A percentile compares a stretch with the other conserved stretches of the same genome.
These are phyloP conservation scores for Plenodomus biglobosus DNA, from an alignment of 2,329 filamentous ascomycete genomes.

Conservation along the genomic window DNA sequence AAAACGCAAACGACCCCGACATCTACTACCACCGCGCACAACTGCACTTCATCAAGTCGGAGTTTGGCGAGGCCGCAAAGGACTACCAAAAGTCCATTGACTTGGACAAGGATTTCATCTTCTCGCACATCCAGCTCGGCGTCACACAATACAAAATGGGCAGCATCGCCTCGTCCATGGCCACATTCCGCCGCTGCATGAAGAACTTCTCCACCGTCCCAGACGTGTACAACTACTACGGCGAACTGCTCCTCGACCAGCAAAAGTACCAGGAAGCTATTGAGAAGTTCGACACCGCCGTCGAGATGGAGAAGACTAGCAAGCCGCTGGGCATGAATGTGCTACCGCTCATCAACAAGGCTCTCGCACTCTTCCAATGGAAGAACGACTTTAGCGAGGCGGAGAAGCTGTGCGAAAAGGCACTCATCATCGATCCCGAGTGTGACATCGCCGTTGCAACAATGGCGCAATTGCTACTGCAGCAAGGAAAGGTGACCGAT, in stretches of 20 bases:
- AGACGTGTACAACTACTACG: constrained; percentile 99
- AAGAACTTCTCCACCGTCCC: constrained; percentile 98
- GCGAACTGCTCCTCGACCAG: constrained; percentile 94
- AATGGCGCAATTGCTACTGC: constrained; percentile 94
- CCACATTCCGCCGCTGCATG: constrained; percentile 93
- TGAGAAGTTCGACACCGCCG: constrained; percentile 97
- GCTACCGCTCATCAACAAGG: constrained; percentile 96
- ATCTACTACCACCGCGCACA: constrained; percentile 99
- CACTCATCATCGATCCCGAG: constrained; percentile 95
- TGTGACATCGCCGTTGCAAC: constrained; percentile 98
- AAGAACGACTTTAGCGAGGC: constrained; percentile 95
- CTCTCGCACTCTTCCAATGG: constrained; percentile 94
- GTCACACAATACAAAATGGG: constrained; percentile 99
- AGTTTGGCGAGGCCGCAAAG: constrained; percentile 90
- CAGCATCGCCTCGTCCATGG: constrained; percentile 95
- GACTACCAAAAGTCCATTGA: constrained; percentile 99
- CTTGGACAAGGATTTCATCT: constrained; percentile 93
- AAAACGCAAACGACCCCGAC: constrained; percentile 88
- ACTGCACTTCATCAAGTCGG: constrained; percentile 94
- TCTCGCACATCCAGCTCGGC: constrained; percentile 98
- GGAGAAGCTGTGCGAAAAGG: constrained; percentile 95
- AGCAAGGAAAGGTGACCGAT: constrained; percentile 95
- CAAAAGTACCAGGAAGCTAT: constrained; percentile 94
- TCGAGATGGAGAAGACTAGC: constrained; percentile 94
- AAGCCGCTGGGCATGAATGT: constrained; percentile 98